These are phyloP conservation scores for Flaveria floridana DNA, from an alignment of 140 eudicot species.

Conservation along the genomic window DNA sequence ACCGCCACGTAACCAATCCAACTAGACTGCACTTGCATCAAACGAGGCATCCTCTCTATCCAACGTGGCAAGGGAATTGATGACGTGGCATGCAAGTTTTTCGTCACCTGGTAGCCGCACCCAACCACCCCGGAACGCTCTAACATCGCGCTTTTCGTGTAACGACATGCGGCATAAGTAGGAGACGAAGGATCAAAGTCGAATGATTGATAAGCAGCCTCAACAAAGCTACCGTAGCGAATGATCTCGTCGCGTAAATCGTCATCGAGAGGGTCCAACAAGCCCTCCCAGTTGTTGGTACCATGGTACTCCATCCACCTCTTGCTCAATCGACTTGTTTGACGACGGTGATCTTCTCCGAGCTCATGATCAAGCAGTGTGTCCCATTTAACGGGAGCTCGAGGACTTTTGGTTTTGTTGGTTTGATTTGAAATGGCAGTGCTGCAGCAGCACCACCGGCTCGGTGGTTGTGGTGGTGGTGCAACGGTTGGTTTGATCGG, in stretches of 20 bases:
- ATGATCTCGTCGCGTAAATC: conserved; percentile 65
- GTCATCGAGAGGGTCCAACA: conserved; percentile 85
- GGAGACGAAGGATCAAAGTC: conserved; percentile 69
- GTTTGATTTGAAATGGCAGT: conserved; percentile 3
- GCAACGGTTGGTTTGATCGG: conserved; percentile 27
- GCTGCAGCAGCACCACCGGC: conserved; percentile 23
- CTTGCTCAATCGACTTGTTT: conserved; percentile 31
- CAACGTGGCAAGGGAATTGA: conserved; percentile 67
- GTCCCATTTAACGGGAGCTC: conserved; percentile 39
- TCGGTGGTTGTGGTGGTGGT: conserved; percentile 27
- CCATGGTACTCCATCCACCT: conserved; percentile 87
- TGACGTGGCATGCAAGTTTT: conserved; percentile 65
- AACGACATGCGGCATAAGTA: conserved; percentile 47
- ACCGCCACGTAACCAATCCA: conserved; percentile 98
- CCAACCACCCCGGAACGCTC: conserved; percentile 43
- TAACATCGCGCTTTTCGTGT: conserved; percentile 39
- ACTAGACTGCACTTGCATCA: conserved; percentile 64
- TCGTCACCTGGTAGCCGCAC: conserved; percentile 65
- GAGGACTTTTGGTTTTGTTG: background rate
- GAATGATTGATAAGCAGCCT: conserved; percentile 66
- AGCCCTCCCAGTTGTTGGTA: conserved; percentile 72
- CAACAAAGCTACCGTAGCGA: conserved; percentile 75
- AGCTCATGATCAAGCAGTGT: conserved; percentile 19
- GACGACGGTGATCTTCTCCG: conserved; percentile 21
- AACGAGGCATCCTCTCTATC: conserved; percentile 47